Base-by-base conservation (phyloP, 345 rosid genomes). In the Xanthoceras sorbifolium region DNA sequence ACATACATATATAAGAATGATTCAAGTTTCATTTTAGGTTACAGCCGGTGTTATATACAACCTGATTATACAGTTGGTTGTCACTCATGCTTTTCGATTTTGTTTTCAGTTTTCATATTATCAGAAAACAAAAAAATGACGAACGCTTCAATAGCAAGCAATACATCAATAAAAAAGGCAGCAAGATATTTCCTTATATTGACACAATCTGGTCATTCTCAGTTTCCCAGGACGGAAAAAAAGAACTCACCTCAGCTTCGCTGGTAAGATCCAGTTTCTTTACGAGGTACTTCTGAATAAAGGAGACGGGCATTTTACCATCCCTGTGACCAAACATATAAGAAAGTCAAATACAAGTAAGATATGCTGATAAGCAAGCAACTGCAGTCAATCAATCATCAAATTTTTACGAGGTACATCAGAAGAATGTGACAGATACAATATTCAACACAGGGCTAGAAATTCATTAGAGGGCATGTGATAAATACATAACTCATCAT, bases 271-370 rank as follows among this genome's bases (percentile, higher is more conserved):
- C 80, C 28, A 91, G 93, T 82, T 91, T 91, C 84, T 88, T 84
- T 34, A 84, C 88, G 28, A 91, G 86, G 86, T 91, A 91, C 77
- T 90, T 91, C 69, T 88, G 91, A 78, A 91, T 88, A 84, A 83
- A 82, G 2, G 91, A 91, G 76, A 87, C 89, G 0, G 97, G 93
- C 83, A 88, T 81, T 64, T 78, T 87, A 70, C 93, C 90, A 81
- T 91, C 93, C 90, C 97, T 91, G 85, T 62, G 57, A 76, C 40
- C 64, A 52, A 65, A 67, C 71, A 73, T 34, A 38, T 20, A 23
- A 61, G 2, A 34, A 34, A 71, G 50, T 64, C 65, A 79, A 62
- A 36, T n/a, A 64, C 64, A 22, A 17, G 23, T 55, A 28, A 25
- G 40, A 68, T 26, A 22, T 40, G 48, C 0, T 6, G 9, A 63